Conservation (phyloP, 169 alveolate genomes). For the Cryptosporidium tyzzeri region DNA sequence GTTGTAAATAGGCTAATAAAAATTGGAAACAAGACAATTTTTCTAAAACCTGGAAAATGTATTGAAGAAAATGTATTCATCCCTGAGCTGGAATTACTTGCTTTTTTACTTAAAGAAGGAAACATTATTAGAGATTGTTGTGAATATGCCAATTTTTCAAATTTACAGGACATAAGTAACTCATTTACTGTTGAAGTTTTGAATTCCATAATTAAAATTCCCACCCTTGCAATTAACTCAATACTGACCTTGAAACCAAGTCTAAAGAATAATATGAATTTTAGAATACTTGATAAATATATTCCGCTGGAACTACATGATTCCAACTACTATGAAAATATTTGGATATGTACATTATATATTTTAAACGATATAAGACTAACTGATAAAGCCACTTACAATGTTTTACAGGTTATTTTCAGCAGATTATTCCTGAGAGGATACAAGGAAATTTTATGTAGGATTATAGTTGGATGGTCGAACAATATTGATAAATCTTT, state of each 20-base stretch:
- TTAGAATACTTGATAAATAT: conserved; percentile 12
- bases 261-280: not conserved
- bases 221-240: conserved; percentile 18
- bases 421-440: conserved; percentile 49
- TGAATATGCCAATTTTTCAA: not conserved
- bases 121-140: conserved; percentile 3
- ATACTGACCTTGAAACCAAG: not conserved
- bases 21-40: not conserved
- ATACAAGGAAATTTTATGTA: conserved; percentile 17
- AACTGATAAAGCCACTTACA: not conserved
- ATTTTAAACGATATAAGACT: not conserved
- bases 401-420: not conserved
- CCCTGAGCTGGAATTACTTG: not conserved
- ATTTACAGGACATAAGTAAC: not conserved
- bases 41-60: not conserved
- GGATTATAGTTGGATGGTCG: not conserved
- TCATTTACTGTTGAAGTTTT: not conserved
- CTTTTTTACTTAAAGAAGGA: not conserved
- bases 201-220: conserved; percentile 31
- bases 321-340: not conserved
- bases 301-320: conserved; percentile 55
- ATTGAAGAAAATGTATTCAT: not conserved
- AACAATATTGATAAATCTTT: not conserved
- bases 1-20: conserved; percentile 10
- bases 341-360: conserved; percentile 18